These are phyloP conservation scores for Cordyceps sp. DNA, from an alignment of 2,329 filamentous ascomycete species.

Conservation along the genomic window DNA sequence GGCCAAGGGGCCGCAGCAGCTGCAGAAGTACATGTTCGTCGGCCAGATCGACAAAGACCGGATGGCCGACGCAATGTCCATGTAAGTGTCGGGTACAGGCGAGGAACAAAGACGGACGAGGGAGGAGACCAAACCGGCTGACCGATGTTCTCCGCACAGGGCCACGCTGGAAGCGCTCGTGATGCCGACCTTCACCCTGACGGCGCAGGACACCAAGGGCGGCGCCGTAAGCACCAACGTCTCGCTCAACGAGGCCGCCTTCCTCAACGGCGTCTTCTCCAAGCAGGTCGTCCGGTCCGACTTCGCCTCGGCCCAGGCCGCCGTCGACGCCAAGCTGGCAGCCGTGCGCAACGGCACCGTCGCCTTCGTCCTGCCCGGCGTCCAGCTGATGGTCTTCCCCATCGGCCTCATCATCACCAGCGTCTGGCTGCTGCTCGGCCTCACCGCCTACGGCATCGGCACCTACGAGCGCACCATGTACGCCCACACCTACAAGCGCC, in stretches of 20 bases:
- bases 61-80: constrained; percentile 37
- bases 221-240: constrained; percentile 43
- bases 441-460: constrained; percentile 43
- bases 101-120: too few species aligned
- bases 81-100: constrained; percentile 30
- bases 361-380: constrained; percentile 54
- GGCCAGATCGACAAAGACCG: constrained; percentile 46
- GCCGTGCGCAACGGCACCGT: constrained; percentile 32
- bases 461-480: constrained; percentile 51
- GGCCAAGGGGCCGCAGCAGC: constrained; percentile 18
- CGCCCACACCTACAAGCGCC: constrained; percentile 47
- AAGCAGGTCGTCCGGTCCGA: constrained; percentile 35
- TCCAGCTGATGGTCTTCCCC: constrained; percentile 52
- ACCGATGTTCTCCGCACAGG: constrained; percentile 21
- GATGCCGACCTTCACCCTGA: constrained; percentile 51
- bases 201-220: constrained; percentile 35
- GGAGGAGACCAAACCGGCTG: neutral
- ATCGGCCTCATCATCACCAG: constrained; percentile 50
- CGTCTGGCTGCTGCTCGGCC: constrained; percentile 41
- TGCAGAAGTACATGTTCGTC: constrained; percentile 52
- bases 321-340: constrained; percentile 28
- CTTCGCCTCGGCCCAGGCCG: constrained; percentile 28
- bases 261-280: constrained; percentile 56
- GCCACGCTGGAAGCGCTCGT: constrained; percentile 44
- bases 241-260: constrained; percentile 53